Evolutionary conservation across 2,329 filamentous ascomycete species (phyloP).

Genomic region (Akanthomyces muscarius): DNA sequence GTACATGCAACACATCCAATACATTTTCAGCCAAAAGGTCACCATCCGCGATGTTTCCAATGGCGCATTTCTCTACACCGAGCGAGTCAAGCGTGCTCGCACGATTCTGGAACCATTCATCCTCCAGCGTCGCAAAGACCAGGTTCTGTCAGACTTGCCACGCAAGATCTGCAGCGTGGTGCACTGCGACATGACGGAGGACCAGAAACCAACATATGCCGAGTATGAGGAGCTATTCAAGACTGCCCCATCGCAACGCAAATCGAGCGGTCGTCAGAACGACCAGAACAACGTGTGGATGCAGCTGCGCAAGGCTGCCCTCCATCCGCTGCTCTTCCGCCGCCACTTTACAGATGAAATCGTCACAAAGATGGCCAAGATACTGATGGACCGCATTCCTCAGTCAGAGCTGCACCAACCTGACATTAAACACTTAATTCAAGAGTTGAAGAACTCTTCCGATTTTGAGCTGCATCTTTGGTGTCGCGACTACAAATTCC

Average conservation of each 20-base stretch:
- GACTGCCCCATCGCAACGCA: slow-evolving; percentile 53
- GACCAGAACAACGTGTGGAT: slow-evolving; percentile 74
- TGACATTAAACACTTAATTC: slow-evolving; percentile 48
- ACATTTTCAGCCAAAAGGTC: slow-evolving; percentile 88
- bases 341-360: slow-evolving; percentile 72
- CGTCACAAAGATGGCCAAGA: slow-evolving; percentile 72
- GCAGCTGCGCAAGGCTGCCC: slow-evolving; percentile 85
- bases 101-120: slow-evolving; percentile 96
- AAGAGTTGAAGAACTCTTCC: slow-evolving; percentile 55
- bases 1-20: slow-evolving; percentile 72
- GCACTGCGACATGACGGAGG: slow-evolving; percentile 71
- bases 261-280: slow-evolving; percentile 44
- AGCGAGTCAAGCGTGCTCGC: slow-evolving; percentile 80
- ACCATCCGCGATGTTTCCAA: slow-evolving; percentile 76
- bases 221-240: slow-evolving; percentile 61
- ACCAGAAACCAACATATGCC: slow-evolving; percentile 71
- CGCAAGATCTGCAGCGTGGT: slow-evolving; percentile 73
- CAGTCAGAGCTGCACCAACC: slow-evolving; percentile 51
- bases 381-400: slow-evolving; percentile 66
- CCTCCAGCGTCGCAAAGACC: slow-evolving; percentile 85
- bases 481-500: slow-evolving; percentile 57
- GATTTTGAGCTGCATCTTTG: slow-evolving; percentile 64
- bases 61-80: slow-evolving; percentile 77
- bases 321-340: slow-evolving; percentile 85
- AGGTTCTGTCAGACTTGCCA: slow-evolving; percentile 82